Conservation (phyloP, 352 stramenopile species). For the Halophytophthora batemanensis region DNA sequence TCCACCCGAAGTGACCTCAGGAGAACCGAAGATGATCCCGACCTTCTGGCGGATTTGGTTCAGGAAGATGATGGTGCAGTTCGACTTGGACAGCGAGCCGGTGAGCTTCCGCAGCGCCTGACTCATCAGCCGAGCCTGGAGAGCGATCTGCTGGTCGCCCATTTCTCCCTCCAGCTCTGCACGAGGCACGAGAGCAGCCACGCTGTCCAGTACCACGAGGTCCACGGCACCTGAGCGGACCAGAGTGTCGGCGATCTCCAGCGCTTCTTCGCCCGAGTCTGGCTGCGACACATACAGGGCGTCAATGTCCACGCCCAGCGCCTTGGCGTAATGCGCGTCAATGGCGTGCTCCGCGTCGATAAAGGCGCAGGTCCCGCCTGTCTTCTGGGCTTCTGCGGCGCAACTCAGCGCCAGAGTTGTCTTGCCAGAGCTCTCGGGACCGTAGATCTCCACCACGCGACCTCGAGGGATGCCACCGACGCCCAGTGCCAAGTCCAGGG, state of each 20-base stretch:
- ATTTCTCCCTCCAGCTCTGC: slow-evolving; percentile 94
- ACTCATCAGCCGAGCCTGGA: slow-evolving; percentile 97
- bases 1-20: slow-evolving; percentile 95
- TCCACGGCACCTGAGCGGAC: slow-evolving; percentile 95
- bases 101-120: slow-evolving; percentile 97
- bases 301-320: slow-evolving; percentile 94
- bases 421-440: slow-evolving; percentile 97
- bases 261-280: slow-evolving; percentile 96
- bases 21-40: slow-evolving; percentile 96
- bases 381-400: slow-evolving; percentile 95
- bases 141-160: slow-evolving; percentile 96
- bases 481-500: slow-evolving; percentile 89
- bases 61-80: slow-evolving; percentile 97
- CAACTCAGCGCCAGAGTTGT: slow-evolving; percentile 97
- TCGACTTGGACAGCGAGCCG: slow-evolving; percentile 92
- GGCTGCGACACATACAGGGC: slow-evolving; percentile 97
- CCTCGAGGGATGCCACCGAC: slow-evolving; percentile 94
- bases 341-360: slow-evolving; percentile 99
- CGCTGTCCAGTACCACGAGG: slow-evolving; percentile 97
- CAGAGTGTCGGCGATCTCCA: slow-evolving; percentile 98
- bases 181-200: slow-evolving; percentile 96
- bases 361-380: slow-evolving; percentile 93
- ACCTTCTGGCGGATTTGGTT: slow-evolving; percentile 98
- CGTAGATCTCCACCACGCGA: slow-evolving; percentile 98
- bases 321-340: slow-evolving; percentile 94